phyloP scores from a whole-genome alignment of 2,329 filamentous ascomycete species.

The Stachybotrys elegans region DNA sequence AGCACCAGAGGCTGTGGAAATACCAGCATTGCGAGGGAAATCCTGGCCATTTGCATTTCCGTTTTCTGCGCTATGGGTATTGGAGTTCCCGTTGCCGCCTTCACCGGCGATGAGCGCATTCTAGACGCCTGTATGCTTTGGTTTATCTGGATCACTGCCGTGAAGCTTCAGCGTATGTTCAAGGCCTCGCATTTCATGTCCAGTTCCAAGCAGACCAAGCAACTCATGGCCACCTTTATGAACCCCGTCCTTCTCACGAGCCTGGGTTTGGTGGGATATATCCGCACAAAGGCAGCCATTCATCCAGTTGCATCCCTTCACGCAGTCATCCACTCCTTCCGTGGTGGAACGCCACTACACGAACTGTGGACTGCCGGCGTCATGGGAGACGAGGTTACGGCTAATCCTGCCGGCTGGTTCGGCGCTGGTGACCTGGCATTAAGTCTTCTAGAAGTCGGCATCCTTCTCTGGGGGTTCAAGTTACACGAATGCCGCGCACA shows the following conservation, averaged over 20 bases:
- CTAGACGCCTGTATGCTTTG: conserved; percentile 43
- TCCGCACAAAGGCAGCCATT: conserved; percentile 29
- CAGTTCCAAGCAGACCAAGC: conserved; percentile 14
- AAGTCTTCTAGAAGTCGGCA: conserved; percentile 44
- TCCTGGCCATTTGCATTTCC: conserved; percentile 22
- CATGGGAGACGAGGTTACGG: conserved; percentile 5
- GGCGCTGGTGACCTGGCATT: conserved; percentile 45
- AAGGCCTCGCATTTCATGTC: conserved; percentile 15
- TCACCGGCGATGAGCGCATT: conserved; percentile 26
- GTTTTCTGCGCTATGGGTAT: conserved; percentile 27
- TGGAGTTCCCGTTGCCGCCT: conserved; percentile 35
- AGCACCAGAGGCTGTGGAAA: too few relatives aligned
- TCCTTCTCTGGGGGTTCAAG: conserved; percentile 49
- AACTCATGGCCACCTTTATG: conserved; percentile 32
- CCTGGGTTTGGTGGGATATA: conserved; percentile 38
- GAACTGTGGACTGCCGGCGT: conserved; percentile 25
- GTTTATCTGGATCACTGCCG: conserved; percentile 42
- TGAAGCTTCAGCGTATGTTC: conserved; percentile 31
- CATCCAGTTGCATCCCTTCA: conserved; percentile 23
- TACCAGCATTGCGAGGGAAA: conserved; percentile 6
- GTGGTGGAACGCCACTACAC: conserved; percentile 28
- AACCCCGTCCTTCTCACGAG: conserved; percentile 46
- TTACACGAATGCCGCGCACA: conserved; percentile 44
- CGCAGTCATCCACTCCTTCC: conserved; percentile 21
- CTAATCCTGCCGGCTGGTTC: conserved; percentile 23